A percentile compares a stretch with the other conserved stretches of the same genome.
phyloP scores from a whole-genome alignment of 140 eudicot species.

The Artemisia princeps region DNA sequence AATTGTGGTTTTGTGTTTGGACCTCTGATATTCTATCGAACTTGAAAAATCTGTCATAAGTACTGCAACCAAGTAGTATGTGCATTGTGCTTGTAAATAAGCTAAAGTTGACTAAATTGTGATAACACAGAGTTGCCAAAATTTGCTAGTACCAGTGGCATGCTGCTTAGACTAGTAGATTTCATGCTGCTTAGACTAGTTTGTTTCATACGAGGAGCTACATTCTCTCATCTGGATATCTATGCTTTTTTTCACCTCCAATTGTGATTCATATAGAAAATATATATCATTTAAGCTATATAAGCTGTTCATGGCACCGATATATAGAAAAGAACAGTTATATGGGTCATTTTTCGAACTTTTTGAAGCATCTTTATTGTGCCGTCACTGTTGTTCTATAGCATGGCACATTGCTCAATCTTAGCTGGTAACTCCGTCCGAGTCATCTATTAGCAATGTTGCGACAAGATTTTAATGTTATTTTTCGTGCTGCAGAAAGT shows the following conservation, averaged over 20 bases:
- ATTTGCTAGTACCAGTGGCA: not conserved
- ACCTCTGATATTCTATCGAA: not conserved
- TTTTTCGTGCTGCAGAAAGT: constrained; percentile 53
- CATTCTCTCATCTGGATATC: constrained; percentile 10
- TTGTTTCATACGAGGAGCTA: constrained; percentile 10
- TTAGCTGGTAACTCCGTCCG: not conserved
- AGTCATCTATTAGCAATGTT: constrained; percentile 10
- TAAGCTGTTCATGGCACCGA: not conserved
- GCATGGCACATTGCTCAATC: constrained; percentile 12
- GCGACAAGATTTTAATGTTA: constrained; percentile 11
- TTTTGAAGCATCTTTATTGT: not conserved
- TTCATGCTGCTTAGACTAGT: not conserved
- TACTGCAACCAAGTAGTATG: not conserved
- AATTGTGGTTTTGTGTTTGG: constrained; percentile 10
- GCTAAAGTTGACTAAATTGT: constrained; percentile 4
- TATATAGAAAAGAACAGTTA: not conserved
- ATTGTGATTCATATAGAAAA: not conserved
- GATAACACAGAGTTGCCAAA: constrained; percentile 4
- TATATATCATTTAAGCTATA: constrained; percentile 12
- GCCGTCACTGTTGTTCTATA: constrained; percentile 7
- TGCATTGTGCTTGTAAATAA: constrained; percentile 10
- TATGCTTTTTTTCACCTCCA: not conserved
- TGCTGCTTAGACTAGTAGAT: constrained; percentile 4
- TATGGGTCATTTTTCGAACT: not conserved
- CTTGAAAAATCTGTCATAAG: not conserved